Conservation (phyloP, 148 eudicot species). For the Beta vulgaris region DNA sequence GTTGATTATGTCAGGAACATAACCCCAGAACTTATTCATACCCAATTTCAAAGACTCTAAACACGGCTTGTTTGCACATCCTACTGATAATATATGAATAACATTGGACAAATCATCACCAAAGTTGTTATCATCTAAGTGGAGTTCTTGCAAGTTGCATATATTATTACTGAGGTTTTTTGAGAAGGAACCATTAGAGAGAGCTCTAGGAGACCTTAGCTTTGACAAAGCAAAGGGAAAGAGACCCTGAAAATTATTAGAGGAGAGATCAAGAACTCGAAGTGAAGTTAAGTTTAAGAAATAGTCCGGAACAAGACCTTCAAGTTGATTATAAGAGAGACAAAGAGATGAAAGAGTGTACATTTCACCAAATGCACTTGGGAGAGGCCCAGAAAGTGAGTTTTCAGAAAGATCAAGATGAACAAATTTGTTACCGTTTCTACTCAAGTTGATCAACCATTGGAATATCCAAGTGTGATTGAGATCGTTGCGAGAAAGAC, state of each 20-base stretch:
- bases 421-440: background rate
- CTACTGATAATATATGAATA: background rate
- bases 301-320: background rate
- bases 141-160: constrained; percentile 8
- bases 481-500: constrained; percentile 16
- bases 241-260: background rate
- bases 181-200: too few relatives aligned
- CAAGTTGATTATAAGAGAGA: background rate
- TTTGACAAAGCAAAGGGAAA: too few relatives aligned
- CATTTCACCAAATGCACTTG: constrained; percentile 17
- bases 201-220: too few relatives aligned
- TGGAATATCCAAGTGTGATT: constrained; percentile 14
- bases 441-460: constrained; percentile 27
- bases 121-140: background rate
- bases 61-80: background rate
- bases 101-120: background rate
- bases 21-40: constrained; percentile 11
- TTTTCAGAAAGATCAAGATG: constrained; percentile 22
- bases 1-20: constrained; percentile 16
- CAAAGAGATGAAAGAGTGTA: constrained; percentile 15
- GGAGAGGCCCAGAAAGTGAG: constrained; percentile 23
- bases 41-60: constrained; percentile 15
- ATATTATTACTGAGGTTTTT: background rate
- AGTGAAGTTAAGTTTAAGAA: background rate
- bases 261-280: background rate